Percentiles rank a stretch among this genome's conserved stretches.
Evolutionary conservation across 352 stramenopile species (phyloP).

Genomic region (Globisporangium radiosum): DNA sequence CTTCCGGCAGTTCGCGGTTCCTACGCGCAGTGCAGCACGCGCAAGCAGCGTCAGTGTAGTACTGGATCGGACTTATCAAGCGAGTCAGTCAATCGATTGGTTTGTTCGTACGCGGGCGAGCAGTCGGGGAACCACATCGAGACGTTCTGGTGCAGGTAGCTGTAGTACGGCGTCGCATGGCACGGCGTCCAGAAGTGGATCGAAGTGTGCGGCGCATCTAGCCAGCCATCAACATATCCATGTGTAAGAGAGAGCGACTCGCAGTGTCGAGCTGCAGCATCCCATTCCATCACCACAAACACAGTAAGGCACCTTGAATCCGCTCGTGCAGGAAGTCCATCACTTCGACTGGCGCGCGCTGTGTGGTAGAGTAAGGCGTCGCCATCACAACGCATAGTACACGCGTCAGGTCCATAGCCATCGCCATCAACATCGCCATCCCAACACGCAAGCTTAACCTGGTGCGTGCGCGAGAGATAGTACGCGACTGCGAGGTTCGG

Average conservation of each 20-base stretch:
- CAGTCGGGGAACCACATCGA: constrained; percentile 86
- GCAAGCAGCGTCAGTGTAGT: neutral
- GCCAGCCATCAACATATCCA: neutral
- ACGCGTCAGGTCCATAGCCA: neutral
- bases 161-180: constrained; percentile 85
- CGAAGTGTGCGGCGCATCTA: constrained; percentile 33
- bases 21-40: constrained; percentile 16
- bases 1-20: constrained; percentile 47
- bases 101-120: constrained; percentile 47
- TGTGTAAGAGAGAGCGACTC: neutral
- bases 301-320: constrained; percentile 33
- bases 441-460: constrained; percentile 13
- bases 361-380: neutral
- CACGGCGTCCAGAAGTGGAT: constrained; percentile 86
- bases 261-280: neutral
- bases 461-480: constrained; percentile 67
- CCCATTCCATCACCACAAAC: too few relatives aligned
- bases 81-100: too few relatives aligned
- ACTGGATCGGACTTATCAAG: too few relatives aligned
- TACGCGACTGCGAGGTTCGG: constrained; percentile 58
- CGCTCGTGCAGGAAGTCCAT: constrained; percentile 70
- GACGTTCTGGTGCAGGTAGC: constrained; percentile 75
- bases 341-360: constrained; percentile 68
- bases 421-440: neutral
- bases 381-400: neutral